Conservation (phyloP, 805 yeast genomes). For the Yarrowia alimentaria region DNA sequence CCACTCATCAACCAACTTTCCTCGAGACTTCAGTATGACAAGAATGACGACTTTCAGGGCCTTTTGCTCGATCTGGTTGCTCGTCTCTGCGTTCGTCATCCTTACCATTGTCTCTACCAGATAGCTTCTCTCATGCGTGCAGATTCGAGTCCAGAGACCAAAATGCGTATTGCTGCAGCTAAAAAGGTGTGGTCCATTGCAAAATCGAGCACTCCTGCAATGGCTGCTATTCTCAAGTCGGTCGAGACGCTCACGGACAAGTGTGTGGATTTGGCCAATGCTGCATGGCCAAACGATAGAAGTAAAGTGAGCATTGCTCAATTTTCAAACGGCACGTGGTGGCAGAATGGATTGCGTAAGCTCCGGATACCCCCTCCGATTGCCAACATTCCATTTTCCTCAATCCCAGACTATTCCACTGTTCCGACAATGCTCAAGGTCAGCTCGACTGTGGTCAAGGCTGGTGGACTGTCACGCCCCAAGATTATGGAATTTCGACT, state of each 20-base stretch:
- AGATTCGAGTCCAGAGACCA: neutral
- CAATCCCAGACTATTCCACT: conserved; percentile 45
- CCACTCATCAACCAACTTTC: conserved; percentile 83
- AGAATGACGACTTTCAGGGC: conserved; percentile 53
- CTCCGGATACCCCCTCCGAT: conserved; percentile 69
- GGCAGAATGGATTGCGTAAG: conserved; percentile 5
- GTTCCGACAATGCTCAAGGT: conserved; percentile 52
- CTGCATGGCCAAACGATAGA: neutral
- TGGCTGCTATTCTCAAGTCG: no score
- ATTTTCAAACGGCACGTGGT: conserved; percentile 14
- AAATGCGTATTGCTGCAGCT: neutral
- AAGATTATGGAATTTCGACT: conserved; percentile 61
- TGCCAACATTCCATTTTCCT: conserved; percentile 35
- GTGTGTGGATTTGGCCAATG: conserved; percentile 11
- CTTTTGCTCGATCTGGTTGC: conserved; percentile 50
- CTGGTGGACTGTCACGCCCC: conserved; percentile 87
- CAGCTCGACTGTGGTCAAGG: conserved; percentile 52
- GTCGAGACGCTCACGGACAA: conserved; percentile 22
- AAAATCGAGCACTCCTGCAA: no score
- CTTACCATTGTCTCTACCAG: conserved; percentile 66
- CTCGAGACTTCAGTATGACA: conserved; percentile 62
- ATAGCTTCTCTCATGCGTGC: conserved; percentile 31
- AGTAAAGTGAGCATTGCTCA: neutral
- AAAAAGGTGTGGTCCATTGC: neutral
- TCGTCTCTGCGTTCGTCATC: conserved; percentile 55